Base-by-base conservation (phyloP, 2,329 filamentous ascomycete species). In the Zymoseptoria pseudotritici region DNA sequence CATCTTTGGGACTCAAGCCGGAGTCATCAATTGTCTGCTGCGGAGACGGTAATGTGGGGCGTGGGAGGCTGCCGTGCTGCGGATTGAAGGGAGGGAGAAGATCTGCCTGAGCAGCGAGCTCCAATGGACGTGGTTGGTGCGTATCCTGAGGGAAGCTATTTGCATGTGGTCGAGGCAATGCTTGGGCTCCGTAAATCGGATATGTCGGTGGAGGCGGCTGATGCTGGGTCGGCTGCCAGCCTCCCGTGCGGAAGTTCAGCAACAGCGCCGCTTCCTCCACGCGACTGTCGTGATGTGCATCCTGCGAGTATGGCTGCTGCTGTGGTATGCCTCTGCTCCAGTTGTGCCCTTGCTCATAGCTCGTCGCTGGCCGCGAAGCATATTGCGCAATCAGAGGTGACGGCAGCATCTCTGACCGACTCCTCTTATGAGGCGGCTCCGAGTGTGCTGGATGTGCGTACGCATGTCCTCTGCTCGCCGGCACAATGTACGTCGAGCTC, bases 371-470 rank as follows among this genome's bases (percentile, higher is more conserved):
- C 59, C 79, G 69, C 36, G 76, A 74, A 31, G 72, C 69, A 42
- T 71, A 68, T 26, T 69, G 66, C 53, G 75, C 70, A 20, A 75
- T 71, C 22, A 75, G 72, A 19, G 78, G 79, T 24, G 79, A 78
- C 17, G 76, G 74, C 56, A 80, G 73, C 65, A 81, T 76, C 66
- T 86, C 84, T 51, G 84, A 86, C 63, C 83, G 80, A 54, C 82
- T 79, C 50, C 85, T 80, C 72, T 87, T 87, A 20, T 82, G 73
- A 3, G 83, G 83, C 53, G 82, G 78, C 66, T 84, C 79, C 50
- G 63, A 49, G 69, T 61, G 63, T 61, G 60, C 55, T 6, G 63
- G 56, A 42, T 66, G 59, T 20, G 63, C 60, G 58, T 66, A 58
- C n/a, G 53, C 55, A 54, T 67, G 58, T 29, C 53, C 29, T 54